Evolutionary conservation across 23 red algal species (phyloP), one percentile per base, ranked within the genome.

Genomic region (Gracilaria domingensis): DNA sequence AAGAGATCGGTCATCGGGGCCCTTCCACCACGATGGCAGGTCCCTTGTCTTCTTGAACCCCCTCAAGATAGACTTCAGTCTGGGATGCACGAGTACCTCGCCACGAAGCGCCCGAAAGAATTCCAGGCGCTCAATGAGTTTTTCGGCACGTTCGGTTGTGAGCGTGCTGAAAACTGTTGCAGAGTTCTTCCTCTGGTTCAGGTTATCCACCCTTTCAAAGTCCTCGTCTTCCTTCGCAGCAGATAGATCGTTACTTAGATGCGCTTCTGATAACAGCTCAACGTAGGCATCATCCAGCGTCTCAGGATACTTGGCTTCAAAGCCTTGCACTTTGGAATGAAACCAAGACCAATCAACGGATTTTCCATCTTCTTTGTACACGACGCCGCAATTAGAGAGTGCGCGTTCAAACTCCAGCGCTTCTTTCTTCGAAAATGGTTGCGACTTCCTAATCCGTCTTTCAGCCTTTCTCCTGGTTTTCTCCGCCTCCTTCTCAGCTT

Each of bases 1-100:
- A 48, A 98, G 60, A 6, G 93, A 94, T 11, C 88, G 49, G 42
- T 98, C 96, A 56, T 98, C 93, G 34, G 59, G 67, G 23, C 88
- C 59, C 40, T 91, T 88, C 96, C 96, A 98, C 96, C 96, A 98
- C 20, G 29, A 7, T 12, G 96, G 96, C 20, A 98, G 70, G 29
- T 98, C 93, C 59, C 87, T 93, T 84, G 85, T 62, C 77, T 65
- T 88, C 36, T 88, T 86, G 85, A 74, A 40, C 28, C 86, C 71
- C 24, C 83, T 42, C 21, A 96, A 39, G 32, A 84, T 66, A 23
- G 86, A 82, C 28, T 89, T 49, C 25, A 98, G 34, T 58, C 74
- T 71, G 3, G 36, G 67, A 65, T 84, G 79, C 5, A 84, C 57
- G 34, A 98, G 77, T 14, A 98, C 70, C 54, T 94, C 77, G 32